Evolutionary conservation across 192 early-diverging fungal species (phyloP).

Genomic region (Cladochytrium replicatum): DNA sequence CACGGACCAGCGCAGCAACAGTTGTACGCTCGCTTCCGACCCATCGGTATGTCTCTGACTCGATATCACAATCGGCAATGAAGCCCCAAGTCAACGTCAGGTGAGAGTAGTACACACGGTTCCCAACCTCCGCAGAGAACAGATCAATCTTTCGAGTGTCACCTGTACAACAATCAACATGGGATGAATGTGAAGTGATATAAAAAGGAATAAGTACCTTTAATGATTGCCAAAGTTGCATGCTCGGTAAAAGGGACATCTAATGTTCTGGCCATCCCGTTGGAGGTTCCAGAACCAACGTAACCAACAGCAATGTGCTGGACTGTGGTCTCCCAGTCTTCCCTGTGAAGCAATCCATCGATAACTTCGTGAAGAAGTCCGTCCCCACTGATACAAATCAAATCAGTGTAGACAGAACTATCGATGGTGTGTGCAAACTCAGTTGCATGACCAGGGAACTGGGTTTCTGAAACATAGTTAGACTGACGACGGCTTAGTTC

Average conservation of each 20-base stretch:
- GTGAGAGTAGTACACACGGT: conserved; percentile 34
- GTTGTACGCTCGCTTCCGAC: conserved; percentile 25
- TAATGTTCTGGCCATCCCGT: conserved; percentile 35
- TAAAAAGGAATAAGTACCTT: conserved; percentile 7
- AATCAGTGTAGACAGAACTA: conserved; percentile 42
- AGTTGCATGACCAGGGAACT: conserved; percentile 44
- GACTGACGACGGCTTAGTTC: no score
- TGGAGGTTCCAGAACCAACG: conserved; percentile 38
- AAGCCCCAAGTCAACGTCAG: conserved; percentile 32
- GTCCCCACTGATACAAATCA: conserved; percentile 66
- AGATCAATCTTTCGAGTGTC: conserved; percentile 27
- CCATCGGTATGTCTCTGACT: conserved; percentile 35
- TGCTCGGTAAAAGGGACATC: conserved; percentile 20
- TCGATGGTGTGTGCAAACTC: conserved; percentile 51
- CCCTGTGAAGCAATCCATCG: conserved; percentile 64
- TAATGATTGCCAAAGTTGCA: conserved; percentile 27
- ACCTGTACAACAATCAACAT: no score
- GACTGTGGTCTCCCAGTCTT: conserved; percentile 47
- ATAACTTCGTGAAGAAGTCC: conserved; percentile 73
- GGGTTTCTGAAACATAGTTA: conserved; percentile 61
- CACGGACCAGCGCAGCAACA: conserved; percentile 35
- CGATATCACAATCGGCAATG: conserved; percentile 40
- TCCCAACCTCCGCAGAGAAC: no score
- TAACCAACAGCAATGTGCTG: conserved; percentile 49
- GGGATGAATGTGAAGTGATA: conserved; percentile 3